Evolutionary conservation across 805 yeast genomes (phyloP).

Genomic region (Myxozyma mucilagina): DNA sequence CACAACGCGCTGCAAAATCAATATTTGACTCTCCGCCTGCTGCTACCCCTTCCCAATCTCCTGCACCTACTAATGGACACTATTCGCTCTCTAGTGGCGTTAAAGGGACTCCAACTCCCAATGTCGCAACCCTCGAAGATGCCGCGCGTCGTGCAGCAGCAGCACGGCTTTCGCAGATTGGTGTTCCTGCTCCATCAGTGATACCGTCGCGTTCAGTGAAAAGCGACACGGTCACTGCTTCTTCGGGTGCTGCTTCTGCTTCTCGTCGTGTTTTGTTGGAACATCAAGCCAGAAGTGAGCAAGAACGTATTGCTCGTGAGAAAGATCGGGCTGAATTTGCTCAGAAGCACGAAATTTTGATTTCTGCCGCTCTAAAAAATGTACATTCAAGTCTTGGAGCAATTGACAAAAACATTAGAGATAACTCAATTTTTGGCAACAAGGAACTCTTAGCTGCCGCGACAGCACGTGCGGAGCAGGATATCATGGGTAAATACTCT

Average conservation of each 20-base stretch:
- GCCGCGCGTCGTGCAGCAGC: slow-evolving; percentile 24
- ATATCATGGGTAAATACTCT: slow-evolving; percentile 56
- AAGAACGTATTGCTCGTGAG: slow-evolving; percentile 5
- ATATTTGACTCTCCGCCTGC: slow-evolving; percentile 4
- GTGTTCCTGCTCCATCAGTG: slow-evolving; percentile 13
- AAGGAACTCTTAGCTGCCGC: slow-evolving; percentile 71
- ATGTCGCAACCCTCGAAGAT: slow-evolving; percentile 13
- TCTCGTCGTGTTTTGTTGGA: slow-evolving; percentile 23
- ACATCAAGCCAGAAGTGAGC: slow-evolving; percentile 10
- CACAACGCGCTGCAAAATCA: slow-evolving; percentile 11
- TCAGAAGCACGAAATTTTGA: slow-evolving; percentile 43
- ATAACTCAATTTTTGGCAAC: slow-evolving; percentile 46
- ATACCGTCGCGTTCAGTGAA: slow-evolving; percentile 1
- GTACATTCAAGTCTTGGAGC: slow-evolving; percentile 47
- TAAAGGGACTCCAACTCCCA: slow-evolving; percentile 8
- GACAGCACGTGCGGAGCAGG: slow-evolving; percentile 70
- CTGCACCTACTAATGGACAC: slow-evolving; percentile 5
- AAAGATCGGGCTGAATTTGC: slow-evolving; percentile 6
- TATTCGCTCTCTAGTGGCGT: slow-evolving; percentile 9
- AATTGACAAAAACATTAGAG: slow-evolving; percentile 47
- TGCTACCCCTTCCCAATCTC: neutral
- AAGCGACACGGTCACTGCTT: neutral
- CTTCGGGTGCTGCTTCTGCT: slow-evolving; percentile 13
- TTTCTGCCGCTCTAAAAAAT: slow-evolving; percentile 54
- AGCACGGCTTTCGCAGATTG: slow-evolving; percentile 22